Conservation (phyloP, 441 rosid genomes). For the Adansonia grandidieri region DNA sequence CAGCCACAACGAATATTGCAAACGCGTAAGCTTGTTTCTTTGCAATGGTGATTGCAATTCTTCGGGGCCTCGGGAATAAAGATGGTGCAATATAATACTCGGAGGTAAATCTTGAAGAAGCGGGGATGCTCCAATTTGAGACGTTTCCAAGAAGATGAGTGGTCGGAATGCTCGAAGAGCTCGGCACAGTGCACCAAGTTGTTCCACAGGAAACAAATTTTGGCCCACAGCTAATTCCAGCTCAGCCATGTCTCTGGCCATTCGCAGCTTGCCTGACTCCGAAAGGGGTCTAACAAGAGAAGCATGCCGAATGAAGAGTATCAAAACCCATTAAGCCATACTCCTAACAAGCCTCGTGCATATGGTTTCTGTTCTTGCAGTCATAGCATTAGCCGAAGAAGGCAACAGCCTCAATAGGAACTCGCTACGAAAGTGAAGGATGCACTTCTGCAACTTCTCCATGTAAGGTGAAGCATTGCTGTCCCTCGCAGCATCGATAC, state of each 20-base stretch:
- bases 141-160: conserved; percentile 82
- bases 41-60: conserved; percentile 87
- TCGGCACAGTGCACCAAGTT: conserved; percentile 88
- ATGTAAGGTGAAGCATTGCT: conserved; percentile 88
- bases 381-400: conserved; percentile 49
- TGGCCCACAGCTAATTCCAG: conserved; percentile 94
- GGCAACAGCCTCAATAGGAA: conserved; percentile 84
- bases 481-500: conserved; percentile 82
- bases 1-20: conserved; percentile 92
- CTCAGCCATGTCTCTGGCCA: conserved; percentile 99
- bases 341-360: conserved; percentile 86
- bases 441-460: conserved; percentile 89
- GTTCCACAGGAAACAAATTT: conserved; percentile 93
- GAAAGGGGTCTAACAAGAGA: conserved; percentile 93
- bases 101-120: conserved; percentile 88
- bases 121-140: conserved; percentile 81
- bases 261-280: conserved; percentile 93
- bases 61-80: conserved; percentile 88
- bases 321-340: conserved; percentile 86
- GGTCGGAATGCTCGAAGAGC: conserved; percentile 98
- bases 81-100: conserved; percentile 89
- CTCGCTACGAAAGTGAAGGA: conserved; percentile 85
- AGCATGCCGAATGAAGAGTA: conserved; percentile 88
- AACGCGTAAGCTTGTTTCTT: conserved; percentile 74
- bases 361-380: conserved; percentile 70